Conservation (phyloP, 164 flowering plant genomes). For the Berberis thunbergii region DNA sequence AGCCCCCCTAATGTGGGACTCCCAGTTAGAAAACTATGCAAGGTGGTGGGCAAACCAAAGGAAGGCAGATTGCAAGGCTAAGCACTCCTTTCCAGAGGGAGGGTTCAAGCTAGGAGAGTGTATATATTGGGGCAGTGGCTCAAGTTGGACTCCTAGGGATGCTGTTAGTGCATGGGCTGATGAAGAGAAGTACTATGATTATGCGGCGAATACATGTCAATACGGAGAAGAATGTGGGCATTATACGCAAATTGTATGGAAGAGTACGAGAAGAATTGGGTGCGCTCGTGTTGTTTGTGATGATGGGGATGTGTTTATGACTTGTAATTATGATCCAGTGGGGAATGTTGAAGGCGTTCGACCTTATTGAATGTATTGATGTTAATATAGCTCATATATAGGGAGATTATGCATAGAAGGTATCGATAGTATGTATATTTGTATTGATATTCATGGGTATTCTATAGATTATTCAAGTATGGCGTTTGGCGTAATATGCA, state of each 20-base stretch:
- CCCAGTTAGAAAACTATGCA: constrained; percentile 50
- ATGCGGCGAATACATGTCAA: constrained; percentile 44
- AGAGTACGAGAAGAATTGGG: constrained; percentile 49
- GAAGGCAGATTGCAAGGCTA: constrained; percentile 43
- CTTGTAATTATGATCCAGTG: constrained; percentile 76
- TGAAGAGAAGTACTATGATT: constrained; percentile 67
- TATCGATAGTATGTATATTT: too few relatives aligned
- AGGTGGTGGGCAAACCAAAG: constrained; percentile 70
- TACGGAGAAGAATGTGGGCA: constrained; percentile 66
- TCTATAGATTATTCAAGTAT: too few relatives aligned
- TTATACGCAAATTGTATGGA: constrained; percentile 93
- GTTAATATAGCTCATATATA: too few relatives aligned
- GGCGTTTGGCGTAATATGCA: too few relatives aligned
- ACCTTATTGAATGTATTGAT: constrained; percentile 26
- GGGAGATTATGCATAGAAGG: too few relatives aligned
- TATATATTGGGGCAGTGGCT: constrained; percentile 78
- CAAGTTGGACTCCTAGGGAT: constrained; percentile 56
- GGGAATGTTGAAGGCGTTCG: constrained; percentile 69
- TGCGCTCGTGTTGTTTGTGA: constrained; percentile 76
- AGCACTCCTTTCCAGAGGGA: constrained; percentile 48
- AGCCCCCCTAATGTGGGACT: constrained; percentile 63
- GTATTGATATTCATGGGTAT: too few relatives aligned
- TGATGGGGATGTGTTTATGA: constrained; percentile 77
- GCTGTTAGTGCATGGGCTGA: constrained; percentile 74
- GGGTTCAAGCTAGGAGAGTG: constrained; percentile 77